These are phyloP conservation scores for Croton laevigatus DNA, from an alignment of 441 rosid genomes.

Conservation along the genomic window DNA sequence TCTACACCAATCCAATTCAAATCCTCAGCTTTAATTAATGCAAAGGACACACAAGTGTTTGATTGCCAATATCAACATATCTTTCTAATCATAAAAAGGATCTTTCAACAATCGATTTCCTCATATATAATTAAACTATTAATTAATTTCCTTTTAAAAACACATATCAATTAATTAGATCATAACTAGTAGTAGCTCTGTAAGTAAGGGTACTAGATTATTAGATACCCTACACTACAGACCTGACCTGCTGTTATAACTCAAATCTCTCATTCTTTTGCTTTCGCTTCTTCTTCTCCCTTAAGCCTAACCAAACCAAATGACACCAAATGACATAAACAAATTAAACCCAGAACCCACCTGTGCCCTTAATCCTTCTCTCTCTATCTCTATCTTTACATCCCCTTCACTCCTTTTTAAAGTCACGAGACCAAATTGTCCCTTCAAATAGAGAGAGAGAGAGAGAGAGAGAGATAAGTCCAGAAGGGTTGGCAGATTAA, in stretches of 20 bases:
- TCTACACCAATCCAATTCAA: background rate
- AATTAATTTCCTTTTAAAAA: too few species aligned
- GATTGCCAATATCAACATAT: background rate
- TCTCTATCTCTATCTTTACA: background rate
- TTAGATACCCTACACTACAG: conserved; percentile 1
- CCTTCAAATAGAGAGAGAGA: conserved; percentile 36
- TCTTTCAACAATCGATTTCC: too few species aligned
- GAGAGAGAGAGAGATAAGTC: conserved; percentile 31
- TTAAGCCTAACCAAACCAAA: conserved; percentile 29
- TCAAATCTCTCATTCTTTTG: conserved; percentile 16
- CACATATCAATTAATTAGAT: too few species aligned
- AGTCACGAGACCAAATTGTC: conserved; percentile 54
- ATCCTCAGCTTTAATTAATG: background rate
- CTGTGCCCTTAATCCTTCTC: conserved; percentile 10
- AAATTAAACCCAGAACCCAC: conserved; percentile 10
- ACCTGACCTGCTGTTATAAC: conserved; percentile 2
- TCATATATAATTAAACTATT: background rate
- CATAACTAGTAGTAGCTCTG: conserved; percentile 22
- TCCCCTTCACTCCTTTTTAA: conserved; percentile 25
- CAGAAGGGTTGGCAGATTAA: conserved; percentile 64
- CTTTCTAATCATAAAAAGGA: background rate
- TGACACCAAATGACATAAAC: too few species aligned
- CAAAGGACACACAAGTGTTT: conserved; percentile 15
- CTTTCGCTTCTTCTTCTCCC: background rate
- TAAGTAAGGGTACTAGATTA: conserved; percentile 1